Percentiles rank a stretch among this genome's conserved stretches.
Conservation (phyloP, 306 rosid species). For the Begonia masoniana region DNA sequence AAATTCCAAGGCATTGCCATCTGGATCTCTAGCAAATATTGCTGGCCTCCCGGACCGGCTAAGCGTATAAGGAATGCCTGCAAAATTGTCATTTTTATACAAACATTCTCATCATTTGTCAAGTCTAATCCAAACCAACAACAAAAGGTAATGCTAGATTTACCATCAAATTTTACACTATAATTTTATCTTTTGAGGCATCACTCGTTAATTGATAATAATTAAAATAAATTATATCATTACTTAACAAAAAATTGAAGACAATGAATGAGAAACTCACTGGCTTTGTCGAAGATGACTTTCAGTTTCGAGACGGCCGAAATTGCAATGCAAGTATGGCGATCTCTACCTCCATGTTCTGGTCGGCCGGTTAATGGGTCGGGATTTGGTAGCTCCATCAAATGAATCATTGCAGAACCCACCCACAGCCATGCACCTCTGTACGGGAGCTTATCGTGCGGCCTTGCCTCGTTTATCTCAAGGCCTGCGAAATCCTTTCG, state of each 20-base stretch:
- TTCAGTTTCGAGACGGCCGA: constrained; percentile 70
- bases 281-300: constrained; percentile 67
- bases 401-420: constrained; percentile 92
- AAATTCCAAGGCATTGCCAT: constrained; percentile 75
- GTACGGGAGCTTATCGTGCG: constrained; percentile 86
- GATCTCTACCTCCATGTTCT: constrained; percentile 83
- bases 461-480: constrained; percentile 88
- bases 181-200: too few relatives aligned
- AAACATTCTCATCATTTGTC: too few relatives aligned
- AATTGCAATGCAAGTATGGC: constrained; percentile 77
- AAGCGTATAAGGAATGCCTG: constrained; percentile 83
- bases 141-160: too few relatives aligned
- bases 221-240: too few relatives aligned
- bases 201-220: too few relatives aligned
- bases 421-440: constrained; percentile 99
- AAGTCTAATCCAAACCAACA: too few relatives aligned
- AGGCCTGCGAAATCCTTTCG: constrained; percentile 36
- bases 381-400: constrained; percentile 98
- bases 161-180: too few relatives aligned
- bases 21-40: constrained; percentile 56
- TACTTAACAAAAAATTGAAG: too few relatives aligned
- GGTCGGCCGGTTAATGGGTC: constrained; percentile 88
- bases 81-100: not conserved
- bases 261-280: constrained; percentile 18
- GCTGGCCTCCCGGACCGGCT: constrained; percentile 93